Percentiles rank a stretch among this genome's conserved stretches.
phyloP scores from a whole-genome alignment of 208 protist species.

The Trypanosoma congolense region DNA sequence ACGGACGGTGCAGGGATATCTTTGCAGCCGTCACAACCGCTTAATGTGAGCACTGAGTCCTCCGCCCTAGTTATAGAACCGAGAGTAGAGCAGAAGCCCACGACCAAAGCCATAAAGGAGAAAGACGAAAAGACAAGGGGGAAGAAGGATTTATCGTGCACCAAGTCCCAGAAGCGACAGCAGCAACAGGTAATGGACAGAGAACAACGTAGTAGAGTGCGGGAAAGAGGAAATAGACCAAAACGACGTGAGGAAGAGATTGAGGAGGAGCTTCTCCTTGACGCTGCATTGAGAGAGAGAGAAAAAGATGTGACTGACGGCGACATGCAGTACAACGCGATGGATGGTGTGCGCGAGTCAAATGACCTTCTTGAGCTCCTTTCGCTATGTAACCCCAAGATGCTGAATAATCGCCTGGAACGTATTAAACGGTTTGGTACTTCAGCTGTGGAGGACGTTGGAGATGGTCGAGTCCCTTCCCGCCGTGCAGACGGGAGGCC shows the following conservation, averaged over 20 bases:
- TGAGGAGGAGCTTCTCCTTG: conserved; percentile 74
- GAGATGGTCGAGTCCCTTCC: conserved; percentile 48
- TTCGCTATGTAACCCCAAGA: conserved; percentile 45
- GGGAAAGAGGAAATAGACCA: conserved; percentile 26
- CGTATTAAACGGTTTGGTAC: conserved; percentile 69
- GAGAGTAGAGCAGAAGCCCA: conserved; percentile 2
- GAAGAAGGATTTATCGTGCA: neutral
- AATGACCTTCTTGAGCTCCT: conserved; percentile 37
- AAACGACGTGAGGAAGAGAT: conserved; percentile 34
- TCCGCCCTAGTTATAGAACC: neutral
- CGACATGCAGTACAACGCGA: neutral
- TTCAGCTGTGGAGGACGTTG: conserved; percentile 74
- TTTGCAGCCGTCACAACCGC: neutral
- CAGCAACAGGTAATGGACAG: neutral
- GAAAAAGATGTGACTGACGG: conserved; percentile 13
- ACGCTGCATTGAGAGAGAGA: conserved; percentile 40
- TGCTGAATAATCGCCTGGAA: conserved; percentile 68
- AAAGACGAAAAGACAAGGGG: neutral
- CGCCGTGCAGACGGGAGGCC: conserved; percentile 43
- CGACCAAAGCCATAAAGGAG: conserved; percentile 13
- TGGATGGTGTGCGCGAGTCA: conserved; percentile 5
- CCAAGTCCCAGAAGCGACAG: neutral
- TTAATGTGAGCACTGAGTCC: neutral
- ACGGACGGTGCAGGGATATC: neutral
- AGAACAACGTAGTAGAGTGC: conserved; percentile 25